Percentiles rank a stretch among this genome's conserved stretches.
These are phyloP conservation scores for Delitschia confertaspora DNA, from an alignment of 495 filamentous ascomycete species.

Conservation along the genomic window DNA sequence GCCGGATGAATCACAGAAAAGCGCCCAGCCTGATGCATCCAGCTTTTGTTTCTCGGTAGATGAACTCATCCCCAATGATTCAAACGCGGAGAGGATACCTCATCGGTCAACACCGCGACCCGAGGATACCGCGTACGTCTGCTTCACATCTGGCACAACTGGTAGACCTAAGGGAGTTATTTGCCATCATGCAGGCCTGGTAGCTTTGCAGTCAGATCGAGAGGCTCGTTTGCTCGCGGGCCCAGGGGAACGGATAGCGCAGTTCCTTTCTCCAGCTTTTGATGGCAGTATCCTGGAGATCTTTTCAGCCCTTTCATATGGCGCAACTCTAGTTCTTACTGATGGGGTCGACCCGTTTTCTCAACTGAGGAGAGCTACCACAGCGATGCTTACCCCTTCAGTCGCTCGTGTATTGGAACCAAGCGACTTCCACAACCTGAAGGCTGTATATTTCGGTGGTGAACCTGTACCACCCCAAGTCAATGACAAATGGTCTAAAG, in stretches of 20 bases:
- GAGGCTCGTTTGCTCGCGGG: slow-evolving; percentile 1
- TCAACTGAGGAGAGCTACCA: slow-evolving; percentile 1
- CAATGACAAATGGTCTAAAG: slow-evolving; percentile 26
- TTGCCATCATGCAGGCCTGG: slow-evolving; percentile 10
- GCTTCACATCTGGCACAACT: slow-evolving; percentile 16
- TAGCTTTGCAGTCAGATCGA: slow-evolving; percentile 10
- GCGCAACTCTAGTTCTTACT: slow-evolving; percentile 6
- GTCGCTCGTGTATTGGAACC: slow-evolving; percentile 2
- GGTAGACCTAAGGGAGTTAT: slow-evolving; percentile 17
- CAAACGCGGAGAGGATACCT: neutral
- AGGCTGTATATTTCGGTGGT: slow-evolving; percentile 30
- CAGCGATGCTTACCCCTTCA: slow-evolving; percentile 11
- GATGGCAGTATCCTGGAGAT: slow-evolving; percentile 22
- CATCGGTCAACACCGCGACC: neutral
- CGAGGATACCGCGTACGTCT: slow-evolving; percentile 8
- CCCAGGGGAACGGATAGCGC: slow-evolving; percentile 6
- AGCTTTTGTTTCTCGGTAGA: slow-evolving; percentile 5
- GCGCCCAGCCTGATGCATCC: neutral
- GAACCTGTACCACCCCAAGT: slow-evolving; percentile 31
- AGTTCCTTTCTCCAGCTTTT: slow-evolving; percentile 17
- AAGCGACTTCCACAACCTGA: slow-evolving; percentile 3
- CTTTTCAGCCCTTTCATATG: slow-evolving; percentile 17
- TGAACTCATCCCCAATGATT: neutral
- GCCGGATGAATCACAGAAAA: neutral
- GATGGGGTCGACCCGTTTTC: neutral